Evolutionary conservation across 2,329 filamentous ascomycete species (phyloP), one percentile per base, ranked within the genome.

Genomic region (Diaporthe ampelina): DNA sequence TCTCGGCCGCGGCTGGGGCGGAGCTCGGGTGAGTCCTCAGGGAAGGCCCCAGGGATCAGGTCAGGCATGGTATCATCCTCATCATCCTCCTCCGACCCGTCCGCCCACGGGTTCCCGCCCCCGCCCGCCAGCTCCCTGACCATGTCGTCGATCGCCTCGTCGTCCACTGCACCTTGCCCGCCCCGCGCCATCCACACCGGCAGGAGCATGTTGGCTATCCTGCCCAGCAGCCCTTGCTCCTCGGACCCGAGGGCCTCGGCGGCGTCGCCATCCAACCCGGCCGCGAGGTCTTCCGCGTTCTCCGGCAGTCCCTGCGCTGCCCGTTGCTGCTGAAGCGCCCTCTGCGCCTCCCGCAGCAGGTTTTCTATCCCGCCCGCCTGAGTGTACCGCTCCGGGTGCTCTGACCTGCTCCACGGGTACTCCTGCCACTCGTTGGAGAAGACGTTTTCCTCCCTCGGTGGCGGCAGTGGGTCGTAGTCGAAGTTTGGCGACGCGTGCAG

Each of bases 381-480:
- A 13, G 58, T 63, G 35, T 56, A 32, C 11, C 67, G 29, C n/a
- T 69, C 70, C 19, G 37, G 40, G 29, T 43, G 35, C n/a, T 56
- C 52, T 9, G 8, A 29, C 11, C 45, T 61, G 32, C 54, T 45
- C 87, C 87, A 90, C 0, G 87, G 87, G 52, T 84, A 78, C 70
- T 78, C 79, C 74, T 87, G 85, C 37, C 82, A 82, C 13, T 83
- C 78, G 74, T 84, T 81, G 0, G 85, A 86, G 76, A 90, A 90
- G 13, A 88, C 81, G 76, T 91, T 91, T 11, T 88, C 83, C 21
- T 84, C 83, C 50, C 90, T 84, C 0, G 88, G 82, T 1, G 95
- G 95, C 26, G 95, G 94, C 19, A 98, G 85, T 1, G 95, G 95
- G 80, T 98, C 95, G 29, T 94, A 97, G 24, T 94, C 91, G 76